Evolutionary conservation across 2,329 filamentous ascomycete species (phyloP), one percentile per base, ranked within the genome.

Genomic region (Monilinia fructigena): DNA sequence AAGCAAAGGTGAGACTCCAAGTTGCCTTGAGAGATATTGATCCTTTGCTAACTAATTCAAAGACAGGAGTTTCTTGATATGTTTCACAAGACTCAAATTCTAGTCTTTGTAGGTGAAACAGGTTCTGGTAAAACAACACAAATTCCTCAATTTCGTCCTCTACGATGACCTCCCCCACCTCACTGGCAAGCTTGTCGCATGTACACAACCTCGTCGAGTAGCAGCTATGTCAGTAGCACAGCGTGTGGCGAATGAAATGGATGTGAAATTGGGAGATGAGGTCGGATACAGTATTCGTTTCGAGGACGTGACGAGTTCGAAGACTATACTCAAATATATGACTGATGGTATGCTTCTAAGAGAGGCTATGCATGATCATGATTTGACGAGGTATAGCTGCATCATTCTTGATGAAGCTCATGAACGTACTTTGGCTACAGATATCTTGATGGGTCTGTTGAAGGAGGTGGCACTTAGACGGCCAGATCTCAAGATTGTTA

Each of bases 111-210:
- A 71, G 95, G 95, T 82, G 95, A 99, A 83, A 99, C 95, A 11
- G 95, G 96, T 86, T 99, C 95, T 72, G 95, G 95, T 81, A 99
- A 99, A 82, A 99, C 95, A 5, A 99, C 95, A 0, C 95, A 99
- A 82, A 98, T 99, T 69, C 95, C 95, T 2, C 95, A 99, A 78
- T 99, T 99, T 97, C 78, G 94, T 99, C 71, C 87, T 99, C 52
- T 98, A 90, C 83, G 95, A 99, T 80, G 95, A 99, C 79, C 85
- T 97, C 42, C 94, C 95, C 35, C 92, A 98, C 74, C 82, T 87
- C 70, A 88, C 89, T 72, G 85, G 87, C 77, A 97, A 97, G 82
- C 89, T 97, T 79, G 89, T 99, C 67, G 95, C 94, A 67, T 99
- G 95, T 83, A 99, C 95, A 7, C 95, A 99, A 79, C 95, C 95